Conservation (phyloP, 805 yeast species). For the Barnettozyma pratensis region DNA sequence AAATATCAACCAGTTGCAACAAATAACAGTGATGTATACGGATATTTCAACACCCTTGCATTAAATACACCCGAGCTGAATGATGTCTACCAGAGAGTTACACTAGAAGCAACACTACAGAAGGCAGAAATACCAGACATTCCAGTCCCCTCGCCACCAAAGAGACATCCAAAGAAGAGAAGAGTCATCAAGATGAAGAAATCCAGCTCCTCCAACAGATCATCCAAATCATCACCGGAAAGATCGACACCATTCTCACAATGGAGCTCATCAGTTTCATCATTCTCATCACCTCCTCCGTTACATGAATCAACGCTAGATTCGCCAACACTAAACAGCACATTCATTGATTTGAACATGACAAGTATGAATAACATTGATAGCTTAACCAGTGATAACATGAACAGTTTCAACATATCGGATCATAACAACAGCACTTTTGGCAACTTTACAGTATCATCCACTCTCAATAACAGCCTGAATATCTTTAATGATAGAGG, state of each 20-base stretch:
- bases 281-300: conserved; percentile 1
- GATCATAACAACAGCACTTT: background rate
- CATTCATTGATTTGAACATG: conserved; percentile 4
- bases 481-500: background rate
- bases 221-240: background rate
- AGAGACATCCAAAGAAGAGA: conserved; percentile 10
- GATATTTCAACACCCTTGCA: conserved; percentile 19
- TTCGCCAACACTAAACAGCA: conserved; percentile 3
- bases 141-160: background rate
- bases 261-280: background rate
- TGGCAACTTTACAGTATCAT: background rate
- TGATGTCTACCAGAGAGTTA: conserved; percentile 17
- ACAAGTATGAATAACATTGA: background rate
- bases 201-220: background rate
- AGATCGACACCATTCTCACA: background rate
- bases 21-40: background rate
- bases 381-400: background rate
- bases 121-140: background rate
- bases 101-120: conserved; percentile 4
- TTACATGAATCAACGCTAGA: conserved; percentile 1
- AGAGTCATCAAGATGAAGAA: conserved; percentile 20
- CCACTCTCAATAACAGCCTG: background rate
- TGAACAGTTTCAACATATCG: background rate
- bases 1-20: background rate
- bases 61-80: conserved; percentile 11